Conservation (phyloP, 257 asterid species). For the Coffea eugenioides region DNA sequence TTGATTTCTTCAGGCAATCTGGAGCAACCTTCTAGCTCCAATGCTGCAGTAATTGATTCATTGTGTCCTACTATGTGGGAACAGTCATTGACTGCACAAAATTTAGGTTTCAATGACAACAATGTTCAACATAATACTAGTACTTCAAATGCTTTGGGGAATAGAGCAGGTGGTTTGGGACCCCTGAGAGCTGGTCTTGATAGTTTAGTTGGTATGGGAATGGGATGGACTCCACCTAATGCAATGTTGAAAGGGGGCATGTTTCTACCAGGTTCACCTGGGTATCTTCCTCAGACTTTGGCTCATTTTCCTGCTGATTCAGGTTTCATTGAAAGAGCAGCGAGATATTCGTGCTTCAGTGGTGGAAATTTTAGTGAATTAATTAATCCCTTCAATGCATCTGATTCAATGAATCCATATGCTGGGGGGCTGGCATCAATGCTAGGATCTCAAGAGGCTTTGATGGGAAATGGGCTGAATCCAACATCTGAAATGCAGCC, state of each 20-base stretch:
- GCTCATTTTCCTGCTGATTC: conserved; percentile 84
- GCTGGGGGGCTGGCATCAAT: conserved; percentile 36
- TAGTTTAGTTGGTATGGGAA: conserved; percentile 29
- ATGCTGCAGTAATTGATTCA: conserved; percentile 49
- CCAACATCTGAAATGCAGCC: conserved; percentile 19
- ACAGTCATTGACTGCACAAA: conserved; percentile 45
- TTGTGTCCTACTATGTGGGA: conserved; percentile 64
- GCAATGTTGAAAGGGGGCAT: conserved; percentile 53
- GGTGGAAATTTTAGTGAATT: conserved; percentile 69
- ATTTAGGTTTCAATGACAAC: conserved; percentile 51
- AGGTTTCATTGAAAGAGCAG: conserved; percentile 84
- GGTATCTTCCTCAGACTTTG: conserved; percentile 54
- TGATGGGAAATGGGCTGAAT: conserved; percentile 32
- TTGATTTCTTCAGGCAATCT: conserved; percentile 42
- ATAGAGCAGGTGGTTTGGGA: conserved; percentile 24
- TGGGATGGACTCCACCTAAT: conserved; percentile 44
- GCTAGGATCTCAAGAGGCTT: conserved; percentile 47
- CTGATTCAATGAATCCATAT: conserved; percentile 39
- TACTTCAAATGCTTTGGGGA: conserved; percentile 29
- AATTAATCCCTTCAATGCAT: conserved; percentile 42
- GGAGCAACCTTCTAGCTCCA: conserved; percentile 46
- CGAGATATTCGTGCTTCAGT: conserved; percentile 79
- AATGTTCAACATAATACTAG: conserved; percentile 41
- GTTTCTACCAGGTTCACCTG: conserved; percentile 54
- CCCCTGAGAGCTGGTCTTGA: conserved; percentile 32